These are phyloP conservation scores for Paramyrothecium sp. DNA, from an alignment of 2,329 filamentous ascomycete genomes.

Conservation along the genomic window DNA sequence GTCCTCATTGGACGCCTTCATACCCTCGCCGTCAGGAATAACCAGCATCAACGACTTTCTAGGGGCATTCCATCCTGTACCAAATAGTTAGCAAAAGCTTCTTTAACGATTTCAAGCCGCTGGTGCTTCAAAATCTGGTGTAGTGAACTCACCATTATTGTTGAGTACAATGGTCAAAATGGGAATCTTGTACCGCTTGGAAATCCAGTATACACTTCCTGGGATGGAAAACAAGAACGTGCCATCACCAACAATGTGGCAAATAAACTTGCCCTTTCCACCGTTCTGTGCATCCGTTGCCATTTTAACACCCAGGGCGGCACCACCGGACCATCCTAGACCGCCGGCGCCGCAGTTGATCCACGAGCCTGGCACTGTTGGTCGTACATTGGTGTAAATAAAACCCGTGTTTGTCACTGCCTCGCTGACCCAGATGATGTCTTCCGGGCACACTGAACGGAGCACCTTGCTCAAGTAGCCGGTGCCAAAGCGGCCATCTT, in stretches of 20 bases:
- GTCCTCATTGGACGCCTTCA: constrained; percentile 52
- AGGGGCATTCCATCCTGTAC: constrained; percentile 54
- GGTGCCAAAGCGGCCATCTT: constrained; percentile 44
- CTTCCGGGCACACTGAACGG: constrained; percentile 21
- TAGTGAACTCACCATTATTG: constrained; percentile 35
- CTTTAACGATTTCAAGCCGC: not conserved
- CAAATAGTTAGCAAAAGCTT: not conserved
- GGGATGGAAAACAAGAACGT: constrained; percentile 47
- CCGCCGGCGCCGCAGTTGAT: constrained; percentile 77
- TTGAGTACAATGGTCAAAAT: constrained; percentile 47
- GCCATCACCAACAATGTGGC: constrained; percentile 47
- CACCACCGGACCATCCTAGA: constrained; percentile 76
- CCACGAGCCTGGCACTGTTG: constrained; percentile 65
- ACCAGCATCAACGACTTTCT: constrained; percentile 53
- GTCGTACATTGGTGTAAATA: constrained; percentile 67
- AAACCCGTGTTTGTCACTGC: constrained; percentile 67
- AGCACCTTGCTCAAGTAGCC: constrained; percentile 14
- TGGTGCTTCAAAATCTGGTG: not conserved
- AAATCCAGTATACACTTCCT: constrained; percentile 46
- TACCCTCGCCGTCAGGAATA: constrained; percentile 51
- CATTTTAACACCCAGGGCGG: constrained; percentile 69
- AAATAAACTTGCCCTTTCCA: constrained; percentile 39
- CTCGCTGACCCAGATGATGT: constrained; percentile 69
- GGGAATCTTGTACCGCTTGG: constrained; percentile 42
- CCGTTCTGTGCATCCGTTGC: constrained; percentile 42